phyloP scores from a whole-genome alignment of 73 alveolate genomes.

The Paramecium sonneborni region DNA sequence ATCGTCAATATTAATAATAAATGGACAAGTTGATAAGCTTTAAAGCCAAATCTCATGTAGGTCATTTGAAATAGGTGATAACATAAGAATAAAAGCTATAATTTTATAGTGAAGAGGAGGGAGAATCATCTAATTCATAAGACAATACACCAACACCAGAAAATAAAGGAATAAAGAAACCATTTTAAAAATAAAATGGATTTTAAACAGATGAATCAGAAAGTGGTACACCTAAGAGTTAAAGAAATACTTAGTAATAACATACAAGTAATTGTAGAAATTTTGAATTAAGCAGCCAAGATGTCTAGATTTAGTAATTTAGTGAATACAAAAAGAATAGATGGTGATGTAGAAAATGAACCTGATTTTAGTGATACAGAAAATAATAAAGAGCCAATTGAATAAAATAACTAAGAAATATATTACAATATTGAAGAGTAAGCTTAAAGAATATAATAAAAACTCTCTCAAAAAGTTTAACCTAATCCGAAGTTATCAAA shows the following conservation, averaged over 20 bases:
- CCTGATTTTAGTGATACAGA: background rate
- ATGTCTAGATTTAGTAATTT: slow-evolving; percentile 18
- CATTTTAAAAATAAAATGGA: background rate
- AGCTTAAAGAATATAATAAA: slow-evolving; percentile 15
- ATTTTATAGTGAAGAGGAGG: slow-evolving; percentile 50
- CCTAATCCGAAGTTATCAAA: background rate
- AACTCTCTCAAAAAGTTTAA: background rate
- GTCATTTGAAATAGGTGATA: background rate
- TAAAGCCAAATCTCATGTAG: slow-evolving; percentile 10
- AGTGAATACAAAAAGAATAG: background rate
- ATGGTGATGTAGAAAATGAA: slow-evolving; percentile 27
- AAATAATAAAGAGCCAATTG: background rate
- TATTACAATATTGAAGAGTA: slow-evolving; percentile 33
- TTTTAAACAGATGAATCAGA: slow-evolving; percentile 34
- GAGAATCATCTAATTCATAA: background rate
- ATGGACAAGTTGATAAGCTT: slow-evolving; percentile 28
- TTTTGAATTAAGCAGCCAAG: background rate
- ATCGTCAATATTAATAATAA: background rate
- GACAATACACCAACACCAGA: slow-evolving; percentile 34
- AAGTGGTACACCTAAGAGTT: background rate
- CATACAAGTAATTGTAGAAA: background rate
- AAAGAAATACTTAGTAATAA: background rate
- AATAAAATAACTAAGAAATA: background rate
- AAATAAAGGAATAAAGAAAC: background rate
- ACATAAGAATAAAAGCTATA: background rate